phyloP scores from a whole-genome alignment of 176 grass and related monocot species.

The Aechmea fasciata region DNA sequence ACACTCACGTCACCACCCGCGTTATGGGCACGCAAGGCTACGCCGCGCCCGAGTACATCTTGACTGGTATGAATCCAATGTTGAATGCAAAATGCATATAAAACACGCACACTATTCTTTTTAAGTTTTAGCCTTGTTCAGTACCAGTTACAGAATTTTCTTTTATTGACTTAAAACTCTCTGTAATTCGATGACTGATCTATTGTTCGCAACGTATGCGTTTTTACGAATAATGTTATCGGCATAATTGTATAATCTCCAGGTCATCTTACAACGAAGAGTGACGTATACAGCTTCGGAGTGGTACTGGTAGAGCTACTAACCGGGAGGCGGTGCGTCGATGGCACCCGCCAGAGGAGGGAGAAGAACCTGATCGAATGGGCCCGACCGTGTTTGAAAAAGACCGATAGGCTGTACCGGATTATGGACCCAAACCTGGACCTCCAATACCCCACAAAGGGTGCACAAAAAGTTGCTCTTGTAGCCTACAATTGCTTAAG shows the following conservation, averaged over 20 bases:
- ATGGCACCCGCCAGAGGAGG: conserved; percentile 34
- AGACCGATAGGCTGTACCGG: conserved; percentile 48
- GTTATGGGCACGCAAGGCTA: conserved; percentile 95
- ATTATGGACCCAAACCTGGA: conserved; percentile 68
- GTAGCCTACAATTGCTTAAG: conserved; percentile 70
- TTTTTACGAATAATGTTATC: no score
- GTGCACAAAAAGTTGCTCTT: conserved; percentile 42
- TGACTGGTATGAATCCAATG: conserved; percentile 36
- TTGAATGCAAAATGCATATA: not conserved
- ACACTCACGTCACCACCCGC: conserved; percentile 69
- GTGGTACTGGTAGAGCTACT: conserved; percentile 83
- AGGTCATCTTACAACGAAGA: conserved; percentile 83
- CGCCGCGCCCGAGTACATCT: conserved; percentile 88
- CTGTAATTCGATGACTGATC: not conserved
- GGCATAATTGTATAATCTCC: conserved; percentile 9
- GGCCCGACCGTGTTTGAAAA: conserved; percentile 68
- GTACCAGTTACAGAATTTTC: not conserved
- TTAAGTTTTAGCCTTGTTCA: not conserved
- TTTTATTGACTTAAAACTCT: not conserved
- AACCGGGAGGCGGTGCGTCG: conserved; percentile 56
- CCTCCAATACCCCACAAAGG: conserved; percentile 46
- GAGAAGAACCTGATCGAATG: conserved; percentile 88
- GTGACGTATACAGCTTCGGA: conserved; percentile 89
- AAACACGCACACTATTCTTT: not conserved
- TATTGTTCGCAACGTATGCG: not conserved